Evolutionary conservation across 2,329 filamentous ascomycete genomes (phyloP).

Genomic region (Neoarthrinium moseri): DNA sequence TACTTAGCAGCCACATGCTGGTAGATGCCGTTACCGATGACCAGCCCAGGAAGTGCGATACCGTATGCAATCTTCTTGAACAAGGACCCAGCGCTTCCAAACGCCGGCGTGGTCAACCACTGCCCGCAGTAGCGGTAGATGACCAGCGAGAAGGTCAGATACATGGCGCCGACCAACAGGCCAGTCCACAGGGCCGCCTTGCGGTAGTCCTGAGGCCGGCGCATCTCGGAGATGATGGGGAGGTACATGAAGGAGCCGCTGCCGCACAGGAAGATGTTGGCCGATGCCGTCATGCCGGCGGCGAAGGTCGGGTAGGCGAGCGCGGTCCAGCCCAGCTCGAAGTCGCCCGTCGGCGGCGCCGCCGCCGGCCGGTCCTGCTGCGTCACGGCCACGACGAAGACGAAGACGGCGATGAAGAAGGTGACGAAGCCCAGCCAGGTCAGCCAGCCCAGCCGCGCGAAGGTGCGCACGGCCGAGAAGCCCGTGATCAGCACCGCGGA

Average conservation of each 20-base stretch:
- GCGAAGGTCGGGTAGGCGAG: constrained; percentile 53
- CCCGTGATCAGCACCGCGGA: constrained; percentile 20
- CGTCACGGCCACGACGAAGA: constrained; percentile 36
- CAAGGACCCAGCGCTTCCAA: constrained; percentile 23
- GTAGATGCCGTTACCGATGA: constrained; percentile 30
- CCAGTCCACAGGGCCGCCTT: constrained; percentile 23
- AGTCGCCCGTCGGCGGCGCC: constrained; percentile 53
- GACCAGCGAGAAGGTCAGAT: constrained; percentile 27
- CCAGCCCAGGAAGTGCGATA: constrained; percentile 25
- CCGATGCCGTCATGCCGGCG: constrained; percentile 50
- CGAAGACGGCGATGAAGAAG: constrained; percentile 44
- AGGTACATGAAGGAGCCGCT: constrained; percentile 53
- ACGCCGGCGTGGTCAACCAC: constrained; percentile 26
- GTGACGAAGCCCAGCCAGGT: constrained; percentile 48
- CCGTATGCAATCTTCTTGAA: constrained; percentile 33
- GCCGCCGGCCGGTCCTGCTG: constrained; percentile 51
- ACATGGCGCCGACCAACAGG: constrained; percentile 22
- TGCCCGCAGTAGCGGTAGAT: constrained; percentile 28
- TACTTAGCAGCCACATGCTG: constrained; percentile 38
- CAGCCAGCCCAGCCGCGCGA: constrained; percentile 15
- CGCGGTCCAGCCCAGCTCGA: constrained; percentile 51
- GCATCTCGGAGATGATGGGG: constrained; percentile 59
- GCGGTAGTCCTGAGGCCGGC: constrained; percentile 45
- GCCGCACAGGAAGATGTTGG: constrained; percentile 54
- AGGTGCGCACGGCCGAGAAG: constrained; percentile 20